These are phyloP conservation scores for Aspergillus panamensis DNA, from an alignment of 495 filamentous ascomycete genomes.

Conservation along the genomic window DNA sequence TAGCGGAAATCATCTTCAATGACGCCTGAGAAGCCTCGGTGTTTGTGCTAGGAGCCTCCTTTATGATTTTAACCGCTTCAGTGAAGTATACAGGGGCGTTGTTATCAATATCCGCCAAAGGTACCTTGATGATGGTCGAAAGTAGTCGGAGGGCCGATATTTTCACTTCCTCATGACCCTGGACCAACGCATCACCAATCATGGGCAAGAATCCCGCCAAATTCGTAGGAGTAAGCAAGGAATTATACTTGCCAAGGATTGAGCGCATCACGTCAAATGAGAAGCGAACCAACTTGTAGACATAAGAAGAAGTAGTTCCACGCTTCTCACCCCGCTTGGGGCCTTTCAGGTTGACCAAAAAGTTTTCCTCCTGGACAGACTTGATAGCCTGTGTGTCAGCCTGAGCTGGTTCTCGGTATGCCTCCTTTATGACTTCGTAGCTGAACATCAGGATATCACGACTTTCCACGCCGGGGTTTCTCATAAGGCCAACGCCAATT, in stretches of 20 bases:
- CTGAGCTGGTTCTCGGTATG: slow-evolving; percentile 55
- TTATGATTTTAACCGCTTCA: slow-evolving; percentile 76
- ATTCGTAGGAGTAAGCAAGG: slow-evolving; percentile 72
- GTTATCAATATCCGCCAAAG: slow-evolving; percentile 63
- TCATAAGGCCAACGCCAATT: slow-evolving; percentile 74
- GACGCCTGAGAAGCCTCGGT: slow-evolving; percentile 79
- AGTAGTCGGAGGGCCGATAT: slow-evolving; percentile 77
- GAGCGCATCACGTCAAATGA: slow-evolving; percentile 80
- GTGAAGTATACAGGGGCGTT: slow-evolving; percentile 74
- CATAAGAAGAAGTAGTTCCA: slow-evolving; percentile 66
- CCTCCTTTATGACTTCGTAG: slow-evolving; percentile 86
- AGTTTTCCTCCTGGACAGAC: slow-evolving; percentile 62
- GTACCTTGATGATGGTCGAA: slow-evolving; percentile 81
- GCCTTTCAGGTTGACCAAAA: slow-evolving; percentile 70
- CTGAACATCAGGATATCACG: slow-evolving; percentile 85
- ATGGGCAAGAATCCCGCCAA: slow-evolving; percentile 81
- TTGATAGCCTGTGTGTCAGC: slow-evolving; percentile 39
- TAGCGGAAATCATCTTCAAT: slow-evolving; percentile 78
- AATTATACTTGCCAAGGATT: slow-evolving; percentile 74
- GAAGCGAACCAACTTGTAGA: slow-evolving; percentile 81
- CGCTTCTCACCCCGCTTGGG: slow-evolving; percentile 62
- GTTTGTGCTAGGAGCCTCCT: slow-evolving; percentile 69
- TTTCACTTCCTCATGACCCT: slow-evolving; percentile 84
- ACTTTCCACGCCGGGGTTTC: slow-evolving; percentile 70
- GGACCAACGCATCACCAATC: slow-evolving; percentile 78